Evolutionary conservation across 2,329 filamentous ascomycete genomes (phyloP).

Genomic region (Knufia petricola): DNA sequence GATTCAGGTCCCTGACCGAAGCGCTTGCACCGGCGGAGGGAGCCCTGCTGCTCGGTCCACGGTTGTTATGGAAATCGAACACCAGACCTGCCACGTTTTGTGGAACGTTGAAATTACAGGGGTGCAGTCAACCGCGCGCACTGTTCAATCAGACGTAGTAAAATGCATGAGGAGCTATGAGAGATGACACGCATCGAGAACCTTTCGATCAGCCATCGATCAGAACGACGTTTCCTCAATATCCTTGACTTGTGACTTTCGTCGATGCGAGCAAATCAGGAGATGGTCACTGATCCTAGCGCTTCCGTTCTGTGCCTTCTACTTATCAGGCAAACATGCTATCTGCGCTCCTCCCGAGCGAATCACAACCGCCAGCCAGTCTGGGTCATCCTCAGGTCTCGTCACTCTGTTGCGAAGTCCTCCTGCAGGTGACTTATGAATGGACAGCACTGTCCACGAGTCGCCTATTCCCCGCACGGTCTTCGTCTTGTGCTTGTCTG

Average conservation of each 20-base stretch:
- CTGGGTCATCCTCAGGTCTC: not conserved
- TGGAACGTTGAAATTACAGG: not conserved
- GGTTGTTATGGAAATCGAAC: not conserved
- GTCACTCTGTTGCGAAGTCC: not conserved
- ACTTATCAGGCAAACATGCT: not conserved
- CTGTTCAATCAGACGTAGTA: too few relatives aligned
- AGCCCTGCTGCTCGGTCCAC: not conserved
- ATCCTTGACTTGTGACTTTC: too few relatives aligned
- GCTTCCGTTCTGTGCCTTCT: not conserved
- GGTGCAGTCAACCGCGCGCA: too few relatives aligned
- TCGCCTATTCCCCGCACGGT: too few relatives aligned
- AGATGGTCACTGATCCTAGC: not conserved
- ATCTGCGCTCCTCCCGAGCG: not conserved
- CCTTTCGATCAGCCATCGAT: too few relatives aligned
- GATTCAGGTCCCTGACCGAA: not conserved
- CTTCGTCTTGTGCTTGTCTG: not conserved
- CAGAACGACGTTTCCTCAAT: too few relatives aligned
- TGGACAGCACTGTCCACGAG: too few relatives aligned
- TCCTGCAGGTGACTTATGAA: not conserved
- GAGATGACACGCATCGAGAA: too few relatives aligned
- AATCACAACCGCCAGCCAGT: not conserved
- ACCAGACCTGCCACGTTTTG: not conserved
- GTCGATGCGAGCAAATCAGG: not conserved
- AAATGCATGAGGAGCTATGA: too few relatives aligned
- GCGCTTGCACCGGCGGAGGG: too few relatives aligned